phyloP scores from a whole-genome alignment of 176 grass and related monocot genomes.

The Cenchrus fungigraminus region DNA sequence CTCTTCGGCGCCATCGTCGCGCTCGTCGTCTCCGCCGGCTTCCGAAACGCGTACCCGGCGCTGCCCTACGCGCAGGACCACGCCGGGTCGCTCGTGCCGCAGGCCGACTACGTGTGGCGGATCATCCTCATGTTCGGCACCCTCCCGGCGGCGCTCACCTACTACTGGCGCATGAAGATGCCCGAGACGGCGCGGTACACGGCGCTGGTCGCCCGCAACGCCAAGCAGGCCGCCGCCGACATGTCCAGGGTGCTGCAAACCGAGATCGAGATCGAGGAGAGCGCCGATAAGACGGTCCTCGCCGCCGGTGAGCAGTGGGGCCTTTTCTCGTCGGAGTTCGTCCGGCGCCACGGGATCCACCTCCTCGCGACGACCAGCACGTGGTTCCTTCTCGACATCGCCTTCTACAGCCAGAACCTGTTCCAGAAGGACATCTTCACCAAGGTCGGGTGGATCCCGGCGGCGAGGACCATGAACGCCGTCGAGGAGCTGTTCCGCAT shows the following conservation, averaged over 20 bases:
- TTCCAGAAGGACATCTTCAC: constrained; percentile 20
- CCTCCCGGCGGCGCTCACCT: constrained; percentile 46
- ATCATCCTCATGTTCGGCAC: constrained; percentile 35
- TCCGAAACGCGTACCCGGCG: constrained; percentile 40
- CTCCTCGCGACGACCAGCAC: constrained; percentile 6
- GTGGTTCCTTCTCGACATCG: constrained; percentile 16
- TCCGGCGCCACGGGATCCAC: constrained; percentile 2
- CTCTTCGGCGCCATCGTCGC: constrained; percentile 57
- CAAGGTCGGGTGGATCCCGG: constrained; percentile 5
- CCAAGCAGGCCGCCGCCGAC: constrained; percentile 36
- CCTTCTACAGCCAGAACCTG: constrained; percentile 22
- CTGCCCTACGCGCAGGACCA: background rate
- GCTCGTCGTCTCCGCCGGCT: constrained; percentile 45
- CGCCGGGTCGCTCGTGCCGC: background rate
- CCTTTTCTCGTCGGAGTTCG: constrained; percentile 10
- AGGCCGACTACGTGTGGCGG: constrained; percentile 20
- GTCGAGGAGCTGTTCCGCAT: constrained; percentile 42
- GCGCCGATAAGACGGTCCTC: background rate
- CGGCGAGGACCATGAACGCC: constrained; percentile 39
- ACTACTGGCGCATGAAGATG: constrained; percentile 93
- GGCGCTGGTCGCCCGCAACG: constrained; percentile 28
- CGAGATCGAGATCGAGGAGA: constrained; percentile 18
- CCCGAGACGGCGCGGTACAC: constrained; percentile 84
- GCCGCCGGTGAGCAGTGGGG: background rate
- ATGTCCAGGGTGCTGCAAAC: constrained; percentile 27